Base-by-base conservation (phyloP, 2,329 filamentous ascomycete species). In the Moelleriella libera region DNA sequence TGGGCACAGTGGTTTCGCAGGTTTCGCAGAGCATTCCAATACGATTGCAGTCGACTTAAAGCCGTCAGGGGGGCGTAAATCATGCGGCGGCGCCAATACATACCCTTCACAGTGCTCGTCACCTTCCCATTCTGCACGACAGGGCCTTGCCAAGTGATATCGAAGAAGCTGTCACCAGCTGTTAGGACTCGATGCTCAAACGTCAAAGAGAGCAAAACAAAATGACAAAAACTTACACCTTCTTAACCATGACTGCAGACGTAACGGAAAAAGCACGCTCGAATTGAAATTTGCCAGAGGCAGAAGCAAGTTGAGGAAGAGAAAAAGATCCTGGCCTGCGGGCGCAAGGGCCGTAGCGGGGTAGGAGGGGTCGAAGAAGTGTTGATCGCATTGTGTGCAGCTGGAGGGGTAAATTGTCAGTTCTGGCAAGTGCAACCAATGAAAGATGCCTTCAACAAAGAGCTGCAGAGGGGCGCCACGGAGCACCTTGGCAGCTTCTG, bases 71-170 rank as follows among this genome's bases (percentile, higher is more conserved):
- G 21, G 2, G 21, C 21, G 2, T 21, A 21, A 3, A 21, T 21
- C 3, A 21, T 21, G 21, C 21, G 21, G 21, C 21, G 21, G 21
- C 21, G 21, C 21, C 21, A 21, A 21, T 21, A 54, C 78, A 74
- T 75, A 86, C 84, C 62, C 69, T 79, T 70, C 53, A 80, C 66
- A 45, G 66, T 63, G 31, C 66, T 55, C 54, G 78, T 83, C 57
- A 75, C 67, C 51, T 65, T 64, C 63, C 68, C 70, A 65, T 74
- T 70, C 63, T 84, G 70, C 57, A 94, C 58, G 63, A 80, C 72
- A 54, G 85, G 84, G 55, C 84, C 85, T 63, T 80, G 72, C 83
- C 83, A 87, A 63, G 74, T 64, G 52, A 84, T 62, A 53, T 89
- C 83, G 72, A 90, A 88, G 73, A 71, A 86, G 61, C 75, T 80